Percentiles rank a stretch among this genome's conserved stretches.
phyloP scores from a whole-genome alignment of 192 early-diverging fungal genomes.

The Borealophlyctis nickersoniae region DNA sequence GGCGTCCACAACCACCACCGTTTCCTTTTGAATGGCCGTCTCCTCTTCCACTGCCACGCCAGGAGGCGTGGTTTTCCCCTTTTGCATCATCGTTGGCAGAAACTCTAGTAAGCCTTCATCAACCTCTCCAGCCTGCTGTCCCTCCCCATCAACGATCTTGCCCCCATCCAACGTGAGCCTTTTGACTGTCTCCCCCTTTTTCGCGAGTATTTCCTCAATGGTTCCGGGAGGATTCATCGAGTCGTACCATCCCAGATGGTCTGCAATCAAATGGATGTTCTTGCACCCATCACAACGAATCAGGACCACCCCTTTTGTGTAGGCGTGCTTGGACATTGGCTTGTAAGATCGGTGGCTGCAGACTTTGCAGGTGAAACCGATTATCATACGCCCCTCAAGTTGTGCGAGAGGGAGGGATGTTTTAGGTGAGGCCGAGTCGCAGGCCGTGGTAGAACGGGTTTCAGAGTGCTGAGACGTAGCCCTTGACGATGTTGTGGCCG shows the following conservation, averaged over 20 bases:
- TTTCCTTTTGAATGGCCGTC: no score
- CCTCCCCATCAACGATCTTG: background rate
- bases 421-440: no score
- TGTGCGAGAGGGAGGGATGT: background rate
- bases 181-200: constrained; percentile 68
- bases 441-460: no score
- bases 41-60: no score
- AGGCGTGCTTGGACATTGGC: constrained; percentile 88
- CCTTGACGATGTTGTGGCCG: no score
- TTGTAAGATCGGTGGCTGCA: constrained; percentile 82
- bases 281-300: constrained; percentile 89
- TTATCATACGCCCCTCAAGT: constrained; percentile 38
- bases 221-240: constrained; percentile 52
- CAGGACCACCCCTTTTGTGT: constrained; percentile 88
- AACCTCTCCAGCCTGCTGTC: background rate
- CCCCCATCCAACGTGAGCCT: constrained; percentile 29
- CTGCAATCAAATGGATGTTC: constrained; percentile 92
- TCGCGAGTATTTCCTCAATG: constrained; percentile 79
- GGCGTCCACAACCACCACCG: no score
- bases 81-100: no score
- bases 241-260: constrained; percentile 94
- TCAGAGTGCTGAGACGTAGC: no score
- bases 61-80: no score
- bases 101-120: background rate
- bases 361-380: constrained; percentile 95